A percentile compares a stretch with the other conserved stretches of the same genome.
These are phyloP conservation scores for Rauvolfia tetraphylla DNA, from an alignment of 257 asterid genomes.

Conservation along the genomic window DNA sequence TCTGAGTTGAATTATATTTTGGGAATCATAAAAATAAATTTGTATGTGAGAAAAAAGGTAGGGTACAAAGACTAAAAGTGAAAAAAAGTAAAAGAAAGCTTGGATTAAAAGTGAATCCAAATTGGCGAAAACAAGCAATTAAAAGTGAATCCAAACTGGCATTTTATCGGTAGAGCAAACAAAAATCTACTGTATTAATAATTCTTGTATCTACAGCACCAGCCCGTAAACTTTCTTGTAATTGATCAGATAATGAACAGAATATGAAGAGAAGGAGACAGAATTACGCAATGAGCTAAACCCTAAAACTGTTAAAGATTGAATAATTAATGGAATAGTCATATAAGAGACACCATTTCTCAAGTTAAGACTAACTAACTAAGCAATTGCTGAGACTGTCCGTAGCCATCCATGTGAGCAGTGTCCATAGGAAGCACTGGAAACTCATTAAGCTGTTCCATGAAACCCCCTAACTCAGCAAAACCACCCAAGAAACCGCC, in stretches of 20 bases:
- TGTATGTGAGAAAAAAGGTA: not conserved
- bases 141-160: too few species aligned
- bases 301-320: slow-evolving; percentile 11
- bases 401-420: slow-evolving; percentile 35
- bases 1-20: too few species aligned
- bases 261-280: not conserved
- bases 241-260: not conserved
- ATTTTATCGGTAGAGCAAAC: not conserved
- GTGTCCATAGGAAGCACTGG: slow-evolving; percentile 41
- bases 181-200: too few species aligned
- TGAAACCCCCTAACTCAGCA: slow-evolving; percentile 53
- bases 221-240: not conserved
- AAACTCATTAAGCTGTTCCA: slow-evolving; percentile 50
- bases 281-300: not conserved
- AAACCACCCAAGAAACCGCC: slow-evolving; percentile 69
- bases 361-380: slow-evolving; percentile 7
- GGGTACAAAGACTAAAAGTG: too few species aligned
- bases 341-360: slow-evolving; percentile 4
- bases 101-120: too few species aligned
- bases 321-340: slow-evolving; percentile 14
- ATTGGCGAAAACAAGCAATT: too few species aligned
- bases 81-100: too few species aligned
- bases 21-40: too few species aligned
- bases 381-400: slow-evolving; percentile 38
- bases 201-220: not conserved